phyloP scores from a whole-genome alignment of 495 filamentous ascomycete species.

The Hypoxylon crocopeplum region DNA sequence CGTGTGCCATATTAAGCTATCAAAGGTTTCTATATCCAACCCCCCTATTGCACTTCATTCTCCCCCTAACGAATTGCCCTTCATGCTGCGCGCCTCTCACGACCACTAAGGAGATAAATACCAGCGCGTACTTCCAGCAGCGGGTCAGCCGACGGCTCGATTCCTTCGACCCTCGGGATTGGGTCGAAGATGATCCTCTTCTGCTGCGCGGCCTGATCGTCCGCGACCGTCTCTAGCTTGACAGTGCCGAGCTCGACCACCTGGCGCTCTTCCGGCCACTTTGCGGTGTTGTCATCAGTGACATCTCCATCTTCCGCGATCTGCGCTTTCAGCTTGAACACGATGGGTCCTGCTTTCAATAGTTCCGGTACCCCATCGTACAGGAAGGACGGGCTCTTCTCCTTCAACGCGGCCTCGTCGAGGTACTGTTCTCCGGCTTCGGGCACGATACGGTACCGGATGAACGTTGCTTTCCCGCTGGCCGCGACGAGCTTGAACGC shows the following conservation, averaged over 20 bases:
- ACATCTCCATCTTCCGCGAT: conserved; percentile 57
- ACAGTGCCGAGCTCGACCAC: conserved; percentile 58
- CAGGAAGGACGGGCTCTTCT: conserved; percentile 48
- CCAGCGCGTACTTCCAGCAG: conserved; percentile 59
- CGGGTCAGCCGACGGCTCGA: conserved; percentile 59
- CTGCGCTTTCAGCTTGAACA: conserved; percentile 56
- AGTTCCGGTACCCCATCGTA: conserved; percentile 49
- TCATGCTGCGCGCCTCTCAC: conserved; percentile 43
- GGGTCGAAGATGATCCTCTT: conserved; percentile 63
- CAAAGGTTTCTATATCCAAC: no score
- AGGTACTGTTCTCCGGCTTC: conserved; percentile 45
- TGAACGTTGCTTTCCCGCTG: conserved; percentile 49
- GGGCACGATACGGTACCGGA: conserved; percentile 56
- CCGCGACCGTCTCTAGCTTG: conserved; percentile 45
- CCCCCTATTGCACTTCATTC: no score
- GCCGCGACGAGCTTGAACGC: conserved; percentile 56
- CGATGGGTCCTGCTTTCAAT: conserved; percentile 42
- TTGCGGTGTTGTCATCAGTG: conserved; percentile 57
- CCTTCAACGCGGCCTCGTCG: conserved; percentile 41
- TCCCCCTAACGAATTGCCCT: neutral
- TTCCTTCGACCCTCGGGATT: conserved; percentile 58
- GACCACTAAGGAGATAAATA: conserved; percentile 61
- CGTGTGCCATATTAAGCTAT: no score
- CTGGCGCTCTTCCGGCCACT: conserved; percentile 57
- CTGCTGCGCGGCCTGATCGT: conserved; percentile 50